Evolutionary conservation across 805 yeast genomes (phyloP).

Genomic region (Grigorovia yakushimaensis): DNA sequence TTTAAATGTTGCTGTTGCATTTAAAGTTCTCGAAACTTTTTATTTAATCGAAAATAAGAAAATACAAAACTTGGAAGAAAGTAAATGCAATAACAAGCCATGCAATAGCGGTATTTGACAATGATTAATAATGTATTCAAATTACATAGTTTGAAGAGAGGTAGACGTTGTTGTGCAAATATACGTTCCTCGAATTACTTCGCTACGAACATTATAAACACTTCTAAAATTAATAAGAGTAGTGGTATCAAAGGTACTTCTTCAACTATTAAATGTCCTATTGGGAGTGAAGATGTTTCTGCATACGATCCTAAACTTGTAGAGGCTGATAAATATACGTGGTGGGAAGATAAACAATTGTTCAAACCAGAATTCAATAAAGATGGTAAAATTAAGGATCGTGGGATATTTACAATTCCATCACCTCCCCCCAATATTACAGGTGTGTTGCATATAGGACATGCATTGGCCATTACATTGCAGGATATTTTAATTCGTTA

Average conservation of each 20-base stretch:
- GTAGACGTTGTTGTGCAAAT: too few species aligned
- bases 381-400: slow-evolving; percentile 64
- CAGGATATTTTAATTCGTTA: slow-evolving; percentile 88
- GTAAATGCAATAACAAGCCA: background rate
- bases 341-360: slow-evolving; percentile 85
- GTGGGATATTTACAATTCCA: slow-evolving; percentile 79
- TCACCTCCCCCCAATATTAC: slow-evolving; percentile 98
- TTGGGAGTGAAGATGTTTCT: background rate
- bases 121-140: background rate
- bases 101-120: too few species aligned
- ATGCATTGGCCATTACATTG: slow-evolving; percentile 86
- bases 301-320: slow-evolving; percentile 85
- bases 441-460: slow-evolving; percentile 97
- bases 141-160: background rate
- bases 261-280: background rate
- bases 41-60: background rate
- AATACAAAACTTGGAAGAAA: background rate
- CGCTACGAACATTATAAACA: too few species aligned
- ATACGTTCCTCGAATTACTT: too few species aligned
- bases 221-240: too few species aligned
- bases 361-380: slow-evolving; percentile 74
- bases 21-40: background rate
- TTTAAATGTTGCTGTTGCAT: too few species aligned
- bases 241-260: background rate
- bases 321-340: slow-evolving; percentile 90